Conservation (phyloP, 129 eudicot species). For the Kitagawia praeruptora region DNA sequence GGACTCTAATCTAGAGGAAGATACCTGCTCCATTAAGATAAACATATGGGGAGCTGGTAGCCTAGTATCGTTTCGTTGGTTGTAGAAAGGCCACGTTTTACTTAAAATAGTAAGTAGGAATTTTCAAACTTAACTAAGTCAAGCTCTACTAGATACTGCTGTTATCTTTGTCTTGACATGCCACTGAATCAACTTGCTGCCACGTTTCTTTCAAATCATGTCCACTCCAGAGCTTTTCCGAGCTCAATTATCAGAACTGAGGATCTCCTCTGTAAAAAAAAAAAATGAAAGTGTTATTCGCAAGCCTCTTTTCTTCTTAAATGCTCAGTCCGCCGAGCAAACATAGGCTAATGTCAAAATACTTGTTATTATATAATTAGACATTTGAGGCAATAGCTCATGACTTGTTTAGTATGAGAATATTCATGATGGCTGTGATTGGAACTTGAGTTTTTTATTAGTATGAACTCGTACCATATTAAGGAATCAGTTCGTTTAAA, state of each 20-base stretch:
- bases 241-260: neutral
- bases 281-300: too few relatives aligned
- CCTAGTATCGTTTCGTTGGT: constrained; percentile 25
- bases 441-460: too few relatives aligned
- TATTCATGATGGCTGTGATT: too few relatives aligned
- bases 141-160: neutral
- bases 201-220: constrained; percentile 6
- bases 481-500: too few relatives aligned
- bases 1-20: neutral
- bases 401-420: too few relatives aligned
- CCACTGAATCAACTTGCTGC: neutral
- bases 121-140: constrained; percentile 1
- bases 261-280: neutral
- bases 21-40: neutral
- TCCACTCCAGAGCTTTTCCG: neutral
- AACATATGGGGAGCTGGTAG: constrained; percentile 5
- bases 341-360: too few relatives aligned
- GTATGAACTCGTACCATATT: too few relatives aligned
- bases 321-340: too few relatives aligned
- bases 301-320: too few relatives aligned
- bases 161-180: neutral
- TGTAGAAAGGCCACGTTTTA: constrained; percentile 43
- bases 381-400: too few relatives aligned
- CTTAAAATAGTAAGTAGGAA: neutral
- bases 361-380: too few relatives aligned